These are phyloP conservation scores for Chaetoscypha palmicola DNA, from an alignment of 2,329 filamentous ascomycete species.

Conservation along the genomic window DNA sequence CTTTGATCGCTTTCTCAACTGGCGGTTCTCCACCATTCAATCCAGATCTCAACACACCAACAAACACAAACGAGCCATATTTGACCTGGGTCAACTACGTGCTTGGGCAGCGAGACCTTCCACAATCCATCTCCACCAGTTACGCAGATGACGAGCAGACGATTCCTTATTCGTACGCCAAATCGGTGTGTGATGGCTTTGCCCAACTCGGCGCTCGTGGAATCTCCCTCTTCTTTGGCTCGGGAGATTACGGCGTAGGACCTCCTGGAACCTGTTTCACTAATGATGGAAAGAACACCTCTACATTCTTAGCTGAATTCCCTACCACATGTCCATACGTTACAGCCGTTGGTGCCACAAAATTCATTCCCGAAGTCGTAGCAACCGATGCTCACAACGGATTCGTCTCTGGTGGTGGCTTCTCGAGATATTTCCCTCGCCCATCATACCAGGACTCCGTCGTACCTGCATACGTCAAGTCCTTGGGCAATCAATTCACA, in stretches of 20 bases:
- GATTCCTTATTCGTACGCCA: conserved; percentile 45
- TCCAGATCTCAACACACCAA: conserved; percentile 35
- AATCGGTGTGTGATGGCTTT: conserved; percentile 45
- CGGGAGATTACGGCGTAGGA: conserved; percentile 44
- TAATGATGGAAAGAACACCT: conserved; percentile 49
- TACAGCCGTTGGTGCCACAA: conserved; percentile 19
- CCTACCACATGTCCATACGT: conserved; percentile 39
- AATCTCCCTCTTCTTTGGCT: conserved; percentile 43
- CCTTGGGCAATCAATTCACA: conserved; percentile 38
- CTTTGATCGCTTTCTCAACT: conserved; percentile 47
- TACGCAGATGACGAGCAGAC: conserved; percentile 54
- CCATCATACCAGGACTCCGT: conserved; percentile 40
- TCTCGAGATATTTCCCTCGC: conserved; percentile 42
- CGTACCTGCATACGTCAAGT: conserved; percentile 37
- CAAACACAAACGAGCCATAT: conserved; percentile 56
- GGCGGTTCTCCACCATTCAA: conserved; percentile 47
- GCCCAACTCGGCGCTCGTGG: conserved; percentile 47
- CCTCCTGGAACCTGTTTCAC: conserved; percentile 36
- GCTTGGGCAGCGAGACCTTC: conserved; percentile 40
- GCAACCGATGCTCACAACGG: conserved; percentile 28
- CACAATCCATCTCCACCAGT: conserved; percentile 49
- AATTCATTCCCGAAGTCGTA: conserved; percentile 19
- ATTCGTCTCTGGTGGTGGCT: conserved; percentile 43
- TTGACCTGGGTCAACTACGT: conserved; percentile 47
- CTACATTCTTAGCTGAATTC: conserved; percentile 48